Conservation (phyloP, 2,329 filamentous ascomycete species). For the Capronia americana region DNA sequence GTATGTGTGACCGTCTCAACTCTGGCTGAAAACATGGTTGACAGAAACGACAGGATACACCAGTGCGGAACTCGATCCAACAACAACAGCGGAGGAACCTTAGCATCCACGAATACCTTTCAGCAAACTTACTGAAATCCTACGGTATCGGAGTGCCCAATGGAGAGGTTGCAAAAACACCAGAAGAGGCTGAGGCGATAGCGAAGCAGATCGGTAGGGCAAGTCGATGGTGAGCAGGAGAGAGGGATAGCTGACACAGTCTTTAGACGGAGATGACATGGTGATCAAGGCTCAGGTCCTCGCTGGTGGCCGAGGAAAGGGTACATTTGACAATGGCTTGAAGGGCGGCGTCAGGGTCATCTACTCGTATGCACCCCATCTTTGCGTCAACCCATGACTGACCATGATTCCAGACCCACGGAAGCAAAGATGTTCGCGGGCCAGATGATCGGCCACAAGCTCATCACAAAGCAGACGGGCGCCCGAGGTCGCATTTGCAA, state of each 20-base stretch:
- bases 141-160: constrained; percentile 95
- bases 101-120: constrained; percentile 98
- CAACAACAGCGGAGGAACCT: constrained; percentile 90
- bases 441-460: constrained; percentile 99
- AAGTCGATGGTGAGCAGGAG: neutral
- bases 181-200: constrained; percentile 87
- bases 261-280: constrained; percentile 80
- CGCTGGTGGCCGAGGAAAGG: constrained; percentile 96
- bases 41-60: constrained; percentile 57
- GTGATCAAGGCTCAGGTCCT: constrained; percentile 99
- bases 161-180: constrained; percentile 81
- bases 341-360: constrained; percentile 99
- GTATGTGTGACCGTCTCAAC: constrained; percentile 21
- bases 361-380: constrained; percentile 72
- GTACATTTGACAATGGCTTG: constrained; percentile 95
- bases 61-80: constrained; percentile 63
- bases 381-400: constrained; percentile 1
- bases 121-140: constrained; percentile 87
- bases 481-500: constrained; percentile 92
- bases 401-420: constrained; percentile 65
- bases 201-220: constrained; percentile 82
- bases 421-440: constrained; percentile 96
- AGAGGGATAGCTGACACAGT: constrained; percentile 5
- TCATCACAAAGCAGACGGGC: constrained; percentile 99
- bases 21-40: constrained; percentile 9